Base-by-base conservation (phyloP, 2,329 filamentous ascomycete species). In the Penicillium sp. region DNA sequence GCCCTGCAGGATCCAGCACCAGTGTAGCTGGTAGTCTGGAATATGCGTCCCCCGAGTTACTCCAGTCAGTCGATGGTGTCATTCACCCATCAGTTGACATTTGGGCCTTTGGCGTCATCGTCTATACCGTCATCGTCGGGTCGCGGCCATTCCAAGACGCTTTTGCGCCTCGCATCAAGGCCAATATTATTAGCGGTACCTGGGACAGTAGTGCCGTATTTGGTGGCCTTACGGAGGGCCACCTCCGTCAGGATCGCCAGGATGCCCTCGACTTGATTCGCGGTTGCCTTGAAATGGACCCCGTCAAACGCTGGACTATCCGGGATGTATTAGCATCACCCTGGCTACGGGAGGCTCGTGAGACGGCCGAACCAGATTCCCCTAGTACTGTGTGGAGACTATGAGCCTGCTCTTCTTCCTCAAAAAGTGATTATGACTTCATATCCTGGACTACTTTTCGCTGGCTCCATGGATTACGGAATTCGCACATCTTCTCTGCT, bases 81-180 rank as follows among this genome's bases (percentile, higher is more conserved):
- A 67, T 78, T 19, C 68, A 72, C 35, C 69, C 82, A 1, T 77
- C 78, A 2, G 81, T 82, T 18, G 83, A 87, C 60, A 75, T 86
- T 2, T 87, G 83, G 83, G 82, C 83, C 2, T 83, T 80, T 58
- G 83, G 83, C 4, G 80, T 86, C 8, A 78, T 84, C 10, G 71
- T 83, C 3, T 86, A 80, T 59, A 76, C 80, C 1, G 68, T 86
- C 19, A 68, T 84, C 19, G 81, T 81, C 0, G 82, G 82, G 13
- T 75, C 76, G 4, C 72, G 84, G 5, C 83, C 83, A 0, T 87
- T 86, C 67, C 76, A 80, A 41, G 79, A 84, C 57, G 65, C 75
- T 0, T 79, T 86, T 54, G 72, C 80, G 38, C 77, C 80, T 39
- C 80, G 79, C 49, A 75, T 84, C 3, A 77, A 78, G 47, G 75